These are phyloP conservation scores for Phytophthora aleatoria DNA, from an alignment of 352 stramenopile species.

Conservation along the genomic window DNA sequence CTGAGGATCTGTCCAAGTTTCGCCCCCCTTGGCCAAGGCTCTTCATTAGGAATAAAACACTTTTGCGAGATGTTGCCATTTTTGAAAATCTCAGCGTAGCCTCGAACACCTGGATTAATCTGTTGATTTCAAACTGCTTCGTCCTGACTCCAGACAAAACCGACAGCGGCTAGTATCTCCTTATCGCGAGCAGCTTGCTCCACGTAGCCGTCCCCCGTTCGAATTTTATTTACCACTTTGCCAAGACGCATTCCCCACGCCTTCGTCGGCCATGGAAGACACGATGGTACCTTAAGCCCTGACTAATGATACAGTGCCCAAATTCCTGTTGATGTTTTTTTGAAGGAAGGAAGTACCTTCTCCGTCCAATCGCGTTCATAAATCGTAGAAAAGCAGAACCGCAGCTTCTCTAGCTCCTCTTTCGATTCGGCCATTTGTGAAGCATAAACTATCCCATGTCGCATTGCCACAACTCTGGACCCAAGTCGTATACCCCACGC, in stretches of 20 bases:
- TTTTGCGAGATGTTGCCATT: background rate
- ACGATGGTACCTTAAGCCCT: background rate
- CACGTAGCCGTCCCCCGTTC: background rate
- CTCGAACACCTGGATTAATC: background rate
- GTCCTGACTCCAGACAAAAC: background rate
- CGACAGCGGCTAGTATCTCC: background rate
- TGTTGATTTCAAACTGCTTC: background rate
- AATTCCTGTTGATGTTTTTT: background rate
- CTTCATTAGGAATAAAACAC: background rate
- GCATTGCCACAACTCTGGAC: background rate
- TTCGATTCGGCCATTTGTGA: background rate
- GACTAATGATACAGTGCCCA: background rate
- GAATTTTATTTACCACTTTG: background rate
- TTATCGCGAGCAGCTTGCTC: constrained; percentile 5
- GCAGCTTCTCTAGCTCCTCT: background rate
- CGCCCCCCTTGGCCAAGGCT: background rate
- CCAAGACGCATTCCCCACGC: constrained; percentile 3
- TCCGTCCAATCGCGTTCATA: constrained; percentile 2
- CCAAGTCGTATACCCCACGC: constrained; percentile 1
- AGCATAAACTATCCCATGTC: background rate
- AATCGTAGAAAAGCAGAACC: background rate
- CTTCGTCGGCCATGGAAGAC: background rate
- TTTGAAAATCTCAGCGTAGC: background rate
- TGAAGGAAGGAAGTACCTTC: constrained; percentile 1
- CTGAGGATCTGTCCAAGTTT: background rate